These are phyloP conservation scores for Populus hybrid DNA, from an alignment of 441 rosid genomes.

Conservation along the genomic window DNA sequence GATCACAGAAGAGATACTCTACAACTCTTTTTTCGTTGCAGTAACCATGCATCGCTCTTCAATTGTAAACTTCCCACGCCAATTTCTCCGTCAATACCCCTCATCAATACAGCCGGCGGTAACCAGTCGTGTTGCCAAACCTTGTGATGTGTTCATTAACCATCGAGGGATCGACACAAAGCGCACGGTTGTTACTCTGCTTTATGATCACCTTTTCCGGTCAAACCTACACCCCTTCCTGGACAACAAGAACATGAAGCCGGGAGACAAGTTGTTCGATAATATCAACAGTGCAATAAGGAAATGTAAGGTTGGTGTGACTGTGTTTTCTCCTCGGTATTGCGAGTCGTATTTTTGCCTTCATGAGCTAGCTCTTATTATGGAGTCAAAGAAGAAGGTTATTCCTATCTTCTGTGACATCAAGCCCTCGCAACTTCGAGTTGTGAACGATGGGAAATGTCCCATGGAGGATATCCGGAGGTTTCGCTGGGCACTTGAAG, in stretches of 20 bases:
- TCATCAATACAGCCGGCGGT: conserved; percentile 2
- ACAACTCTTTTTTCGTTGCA: not conserved
- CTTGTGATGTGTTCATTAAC: conserved; percentile 68
- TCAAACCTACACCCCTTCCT: conserved; percentile 52
- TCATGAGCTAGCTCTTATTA: conserved; percentile 62
- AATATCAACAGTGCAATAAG: conserved; percentile 45
- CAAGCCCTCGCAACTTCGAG: conserved; percentile 67
- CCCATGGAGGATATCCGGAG: conserved; percentile 39
- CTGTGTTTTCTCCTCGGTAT: conserved; percentile 67
- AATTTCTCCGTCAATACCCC: not conserved
- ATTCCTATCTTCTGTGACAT: conserved; percentile 72
- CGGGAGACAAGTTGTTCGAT: conserved; percentile 65
- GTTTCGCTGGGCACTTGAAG: conserved; percentile 67
- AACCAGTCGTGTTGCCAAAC: conserved; percentile 7
- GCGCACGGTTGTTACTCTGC: conserved; percentile 51
- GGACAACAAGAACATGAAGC: conserved; percentile 74
- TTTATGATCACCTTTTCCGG: conserved; percentile 52
- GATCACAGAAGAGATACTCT: not conserved
- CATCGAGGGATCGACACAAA: conserved; percentile 80
- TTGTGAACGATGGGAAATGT: conserved; percentile 28
- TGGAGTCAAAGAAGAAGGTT: conserved; percentile 68
- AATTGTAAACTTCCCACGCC: conserved; percentile 8
- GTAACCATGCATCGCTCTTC: conserved; percentile 18
- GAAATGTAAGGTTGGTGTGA: conserved; percentile 52
- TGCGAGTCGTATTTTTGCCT: conserved; percentile 67